A percentile compares a stretch with the other conserved stretches of the same genome.
Conservation (phyloP, 441 rosid genomes). For the Corymbia citriodora region DNA sequence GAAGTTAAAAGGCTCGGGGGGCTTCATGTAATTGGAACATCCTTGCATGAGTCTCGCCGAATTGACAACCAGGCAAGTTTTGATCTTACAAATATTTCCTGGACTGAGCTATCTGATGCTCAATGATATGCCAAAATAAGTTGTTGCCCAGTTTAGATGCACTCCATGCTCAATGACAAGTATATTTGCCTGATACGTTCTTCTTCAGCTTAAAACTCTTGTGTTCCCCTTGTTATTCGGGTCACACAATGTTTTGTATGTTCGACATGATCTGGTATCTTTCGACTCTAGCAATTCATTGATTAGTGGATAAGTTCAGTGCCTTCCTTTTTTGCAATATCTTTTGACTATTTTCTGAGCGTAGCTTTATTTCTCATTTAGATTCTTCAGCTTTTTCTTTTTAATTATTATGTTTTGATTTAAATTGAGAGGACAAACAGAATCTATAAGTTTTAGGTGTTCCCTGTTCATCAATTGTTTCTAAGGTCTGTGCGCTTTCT, state of each 20-base stretch:
- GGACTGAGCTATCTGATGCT: neutral
- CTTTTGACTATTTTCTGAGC: neutral
- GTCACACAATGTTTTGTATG: neutral
- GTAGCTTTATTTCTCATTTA: neutral
- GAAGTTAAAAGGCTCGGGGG: conserved; percentile 98
- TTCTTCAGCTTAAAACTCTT: neutral
- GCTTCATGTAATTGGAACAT: conserved; percentile 95
- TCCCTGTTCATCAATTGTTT: neutral
- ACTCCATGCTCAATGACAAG: neutral
- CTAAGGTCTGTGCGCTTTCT: neutral
- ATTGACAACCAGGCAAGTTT: conserved; percentile 89
- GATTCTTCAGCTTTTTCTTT: neutral
- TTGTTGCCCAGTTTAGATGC: neutral
- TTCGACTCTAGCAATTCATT: neutral
- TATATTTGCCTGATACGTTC: neutral
- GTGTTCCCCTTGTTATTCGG: neutral
- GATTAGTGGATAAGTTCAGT: neutral
- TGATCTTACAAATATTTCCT: neutral
- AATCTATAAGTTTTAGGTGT: neutral
- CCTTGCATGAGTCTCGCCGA: conserved; percentile 96
- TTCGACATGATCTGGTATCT: neutral
- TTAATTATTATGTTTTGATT: neutral
- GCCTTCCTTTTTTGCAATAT: neutral
- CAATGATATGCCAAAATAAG: neutral
- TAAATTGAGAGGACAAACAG: neutral